phyloP scores from a whole-genome alignment of 2,329 filamentous ascomycete species.

The Pseudocercospora musae region DNA sequence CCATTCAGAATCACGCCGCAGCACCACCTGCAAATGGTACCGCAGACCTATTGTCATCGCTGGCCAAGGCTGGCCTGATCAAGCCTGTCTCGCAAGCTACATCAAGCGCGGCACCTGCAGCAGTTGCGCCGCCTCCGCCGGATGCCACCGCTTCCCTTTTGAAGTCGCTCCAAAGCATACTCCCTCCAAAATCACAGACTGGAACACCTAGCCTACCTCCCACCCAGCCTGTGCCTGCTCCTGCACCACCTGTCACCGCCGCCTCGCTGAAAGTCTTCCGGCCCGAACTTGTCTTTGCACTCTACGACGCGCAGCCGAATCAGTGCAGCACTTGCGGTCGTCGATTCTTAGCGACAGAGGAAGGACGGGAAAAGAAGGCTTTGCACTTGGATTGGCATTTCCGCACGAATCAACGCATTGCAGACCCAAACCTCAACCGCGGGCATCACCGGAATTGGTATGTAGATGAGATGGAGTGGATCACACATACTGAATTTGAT shows the following conservation, averaged over 20 bases:
- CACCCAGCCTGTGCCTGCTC: constrained; percentile 1
- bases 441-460: constrained; percentile 94
- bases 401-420: constrained; percentile 82
- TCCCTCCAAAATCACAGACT: constrained; percentile 23
- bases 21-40: constrained; percentile 17
- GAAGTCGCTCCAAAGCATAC: constrained; percentile 28
- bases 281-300: constrained; percentile 65
- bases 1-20: constrained; percentile 30
- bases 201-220: constrained; percentile 21
- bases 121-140: constrained; percentile 15
- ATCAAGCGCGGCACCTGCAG: constrained; percentile 10
- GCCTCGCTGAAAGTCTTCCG: constrained; percentile 51
- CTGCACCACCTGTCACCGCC: constrained; percentile 22
- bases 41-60: constrained; percentile 30
- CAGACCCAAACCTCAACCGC: constrained; percentile 72
- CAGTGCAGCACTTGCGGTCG: constrained; percentile 90
- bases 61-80: constrained; percentile 32
- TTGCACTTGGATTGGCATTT: constrained; percentile 99
- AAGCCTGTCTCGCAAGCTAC: constrained; percentile 12
- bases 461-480: constrained; percentile 89
- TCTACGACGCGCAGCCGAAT: constrained; percentile 80
- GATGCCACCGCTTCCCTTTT: constrained; percentile 25
- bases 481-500: constrained; percentile 75
- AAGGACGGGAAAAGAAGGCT: constrained; percentile 80
- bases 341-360: constrained; percentile 72